These are phyloP conservation scores for Solanum lycopersicoides DNA, from an alignment of 257 asterid genomes.

Conservation along the genomic window DNA sequence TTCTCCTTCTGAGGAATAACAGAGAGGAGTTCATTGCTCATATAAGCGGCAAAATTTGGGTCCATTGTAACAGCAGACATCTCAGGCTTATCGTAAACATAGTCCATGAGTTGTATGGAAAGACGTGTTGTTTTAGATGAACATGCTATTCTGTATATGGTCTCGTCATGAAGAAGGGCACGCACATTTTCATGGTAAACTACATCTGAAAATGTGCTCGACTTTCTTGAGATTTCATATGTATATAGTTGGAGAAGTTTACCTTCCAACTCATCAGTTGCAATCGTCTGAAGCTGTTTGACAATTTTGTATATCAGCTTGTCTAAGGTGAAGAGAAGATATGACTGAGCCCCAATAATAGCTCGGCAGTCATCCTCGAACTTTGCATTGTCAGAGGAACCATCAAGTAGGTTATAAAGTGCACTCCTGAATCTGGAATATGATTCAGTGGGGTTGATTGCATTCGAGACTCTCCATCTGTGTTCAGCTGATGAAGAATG, in stretches of 20 bases:
- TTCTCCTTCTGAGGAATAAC: conserved; percentile 22
- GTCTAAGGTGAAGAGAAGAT: conserved; percentile 78
- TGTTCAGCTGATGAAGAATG: conserved; percentile 67
- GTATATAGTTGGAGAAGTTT: conserved; percentile 64
- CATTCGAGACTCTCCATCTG: conserved; percentile 56
- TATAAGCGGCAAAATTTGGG: conserved; percentile 58
- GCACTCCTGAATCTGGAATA: conserved; percentile 81
- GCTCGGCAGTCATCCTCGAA: conserved; percentile 97
- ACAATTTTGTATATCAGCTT: conserved; percentile 84
- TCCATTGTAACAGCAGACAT: conserved; percentile 53
- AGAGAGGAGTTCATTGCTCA: conserved; percentile 51
- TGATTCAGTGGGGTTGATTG: conserved; percentile 36
- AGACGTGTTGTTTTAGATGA: conserved; percentile 35
- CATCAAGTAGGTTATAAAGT: conserved; percentile 66
- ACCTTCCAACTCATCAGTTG: conserved; percentile 60
- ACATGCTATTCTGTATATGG: conserved; percentile 68
- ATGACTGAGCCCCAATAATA: conserved; percentile 84
- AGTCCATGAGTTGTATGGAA: conserved; percentile 77
- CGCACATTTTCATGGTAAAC: conserved; percentile 68
- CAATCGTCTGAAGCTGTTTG: conserved; percentile 47
- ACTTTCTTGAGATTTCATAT: conserved; percentile 73
- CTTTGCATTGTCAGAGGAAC: conserved; percentile 75
- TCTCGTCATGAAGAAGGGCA: conserved; percentile 60
- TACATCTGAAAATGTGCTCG: conserved; percentile 41
- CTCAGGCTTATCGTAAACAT: conserved; percentile 58